A percentile compares a stretch with the other conserved stretches of the same genome.
phyloP scores from a whole-genome alignment of 1,139 yeast genomes.

The Pichiaceae sp. region DNA sequence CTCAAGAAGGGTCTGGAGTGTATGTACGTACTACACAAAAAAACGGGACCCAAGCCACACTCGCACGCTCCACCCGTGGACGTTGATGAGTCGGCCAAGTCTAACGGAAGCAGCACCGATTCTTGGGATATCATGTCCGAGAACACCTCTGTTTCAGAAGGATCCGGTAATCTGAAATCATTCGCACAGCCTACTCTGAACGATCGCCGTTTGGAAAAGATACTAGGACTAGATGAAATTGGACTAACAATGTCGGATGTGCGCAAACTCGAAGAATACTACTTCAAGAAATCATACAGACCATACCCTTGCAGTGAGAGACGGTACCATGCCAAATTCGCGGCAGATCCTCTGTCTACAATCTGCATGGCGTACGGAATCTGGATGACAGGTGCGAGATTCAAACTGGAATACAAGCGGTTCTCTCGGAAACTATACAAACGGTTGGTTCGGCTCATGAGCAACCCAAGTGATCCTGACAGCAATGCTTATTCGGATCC shows the following conservation, averaged over 20 bases:
- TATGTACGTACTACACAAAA: constrained; percentile 18
- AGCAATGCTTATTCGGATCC: constrained; percentile 11
- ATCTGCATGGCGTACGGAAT: constrained; percentile 16
- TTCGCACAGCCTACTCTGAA: too few species aligned
- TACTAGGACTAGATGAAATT: constrained; percentile 12
- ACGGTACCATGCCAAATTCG: constrained; percentile 14
- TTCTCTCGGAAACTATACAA: constrained; percentile 13
- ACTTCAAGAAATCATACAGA: constrained; percentile 5
- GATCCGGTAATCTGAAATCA: too few species aligned
- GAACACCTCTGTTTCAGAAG: too few species aligned
- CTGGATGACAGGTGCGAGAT: constrained; percentile 15
- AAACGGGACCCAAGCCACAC: constrained; percentile 23
- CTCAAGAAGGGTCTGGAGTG: constrained; percentile 11
- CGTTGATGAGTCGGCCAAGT: background rate
- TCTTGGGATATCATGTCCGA: background rate
- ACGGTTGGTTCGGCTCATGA: constrained; percentile 10
- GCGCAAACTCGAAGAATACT: constrained; percentile 12
- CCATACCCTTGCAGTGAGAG: background rate
- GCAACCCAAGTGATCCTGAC: constrained; percentile 13
- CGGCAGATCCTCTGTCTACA: constrained; percentile 11
- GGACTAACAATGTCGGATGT: constrained; percentile 16
- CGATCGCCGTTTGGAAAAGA: constrained; percentile 4
- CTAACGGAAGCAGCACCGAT: background rate
- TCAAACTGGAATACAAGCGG: constrained; percentile 11
- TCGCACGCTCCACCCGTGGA: too few species aligned